Conservation (phyloP, 176 grass and related monocot species). For the Typha latifolia region DNA sequence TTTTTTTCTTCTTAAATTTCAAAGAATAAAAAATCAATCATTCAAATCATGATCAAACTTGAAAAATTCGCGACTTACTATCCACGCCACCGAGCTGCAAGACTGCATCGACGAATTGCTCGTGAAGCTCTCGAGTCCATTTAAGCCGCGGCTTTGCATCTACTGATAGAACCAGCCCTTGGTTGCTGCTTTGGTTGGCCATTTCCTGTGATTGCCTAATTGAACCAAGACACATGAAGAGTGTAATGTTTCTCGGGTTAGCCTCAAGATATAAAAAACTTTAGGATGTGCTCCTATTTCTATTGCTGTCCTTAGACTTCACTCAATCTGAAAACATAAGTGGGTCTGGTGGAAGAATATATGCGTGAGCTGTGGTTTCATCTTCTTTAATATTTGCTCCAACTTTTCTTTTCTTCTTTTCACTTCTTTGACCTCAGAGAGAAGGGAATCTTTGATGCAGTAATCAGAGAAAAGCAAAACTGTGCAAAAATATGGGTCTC, state of each 20-base stretch:
- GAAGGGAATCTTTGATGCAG: constrained; percentile 84
- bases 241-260: neutral
- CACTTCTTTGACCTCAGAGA: constrained; percentile 88
- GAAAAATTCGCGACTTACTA: constrained; percentile 34
- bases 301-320: constrained; percentile 20
- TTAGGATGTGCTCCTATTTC: constrained; percentile 1
- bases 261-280: neutral
- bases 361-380: constrained; percentile 38
- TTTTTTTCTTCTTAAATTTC: too few relatives aligned
- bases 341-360: constrained; percentile 39
- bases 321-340: constrained; percentile 18
- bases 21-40: too few relatives aligned
- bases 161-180: constrained; percentile 1
- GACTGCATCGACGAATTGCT: constrained; percentile 51
- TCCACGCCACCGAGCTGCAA: constrained; percentile 66
- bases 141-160: constrained; percentile 49
- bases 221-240: neutral
- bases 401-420: constrained; percentile 38
- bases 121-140: constrained; percentile 76
- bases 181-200: constrained; percentile 2
- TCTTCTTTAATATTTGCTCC: constrained; percentile 22
- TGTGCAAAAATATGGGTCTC: constrained; percentile 59
- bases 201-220: constrained; percentile 26
- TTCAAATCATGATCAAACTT: neutral
- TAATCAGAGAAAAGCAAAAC: constrained; percentile 48